These are phyloP conservation scores for Naganishia cerealis DNA, from an alignment of 1,284 basidiomycete genomes.

Conservation along the genomic window DNA sequence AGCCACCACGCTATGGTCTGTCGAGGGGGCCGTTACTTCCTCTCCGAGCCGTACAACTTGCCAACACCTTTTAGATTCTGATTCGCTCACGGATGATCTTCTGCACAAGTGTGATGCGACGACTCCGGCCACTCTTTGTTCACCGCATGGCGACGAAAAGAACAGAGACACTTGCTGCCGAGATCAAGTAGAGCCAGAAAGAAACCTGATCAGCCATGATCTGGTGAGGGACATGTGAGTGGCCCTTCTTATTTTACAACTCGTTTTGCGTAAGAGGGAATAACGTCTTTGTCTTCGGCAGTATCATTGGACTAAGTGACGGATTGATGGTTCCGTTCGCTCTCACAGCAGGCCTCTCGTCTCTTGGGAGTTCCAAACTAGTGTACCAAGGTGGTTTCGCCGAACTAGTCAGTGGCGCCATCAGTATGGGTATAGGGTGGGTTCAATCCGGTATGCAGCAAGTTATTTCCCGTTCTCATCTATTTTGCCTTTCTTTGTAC, in stretches of 20 bases:
- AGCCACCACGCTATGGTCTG: not conserved
- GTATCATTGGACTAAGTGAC: conserved; percentile 90
- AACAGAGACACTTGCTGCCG: conserved; percentile 3
- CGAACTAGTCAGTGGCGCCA: conserved; percentile 62
- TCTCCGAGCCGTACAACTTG: not conserved
- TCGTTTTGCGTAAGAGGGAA: not conserved
- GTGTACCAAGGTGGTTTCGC: conserved; percentile 89
- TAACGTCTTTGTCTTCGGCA: conserved; percentile 45
- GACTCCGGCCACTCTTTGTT: not conserved
- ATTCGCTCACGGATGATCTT: not conserved
- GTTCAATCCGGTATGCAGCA: not conserved
- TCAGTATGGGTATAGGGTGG: conserved; percentile 6
- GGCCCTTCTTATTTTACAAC: not conserved
- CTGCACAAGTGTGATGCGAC: not conserved
- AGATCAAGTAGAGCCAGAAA: not conserved
- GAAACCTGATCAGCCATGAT: not conserved
- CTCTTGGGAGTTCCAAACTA: conserved; percentile 80
- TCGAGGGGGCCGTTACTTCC: not conserved
- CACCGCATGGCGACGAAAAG: not conserved
- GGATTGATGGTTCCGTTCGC: conserved; percentile 92
- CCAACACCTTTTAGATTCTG: not conserved
- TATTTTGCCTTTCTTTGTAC: no score
- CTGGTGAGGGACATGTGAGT: not conserved
- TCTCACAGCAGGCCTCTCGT: conserved; percentile 76
- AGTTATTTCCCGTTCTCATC: no score